These are phyloP conservation scores for Fusarium sp. DNA, from an alignment of 2,329 filamentous ascomycete species.

Conservation along the genomic window DNA sequence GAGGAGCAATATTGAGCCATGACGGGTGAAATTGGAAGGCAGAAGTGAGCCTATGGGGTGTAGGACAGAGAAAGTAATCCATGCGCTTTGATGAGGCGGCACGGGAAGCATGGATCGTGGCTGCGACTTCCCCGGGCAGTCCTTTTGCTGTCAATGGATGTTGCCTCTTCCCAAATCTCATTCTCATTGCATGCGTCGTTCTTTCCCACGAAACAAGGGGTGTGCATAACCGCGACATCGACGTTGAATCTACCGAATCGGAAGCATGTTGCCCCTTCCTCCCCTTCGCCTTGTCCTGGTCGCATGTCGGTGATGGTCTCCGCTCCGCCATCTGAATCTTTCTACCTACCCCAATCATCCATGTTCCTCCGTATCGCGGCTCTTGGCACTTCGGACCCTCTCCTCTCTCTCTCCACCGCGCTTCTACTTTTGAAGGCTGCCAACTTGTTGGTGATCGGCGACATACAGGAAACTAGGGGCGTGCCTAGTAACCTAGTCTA, in stretches of 20 bases:
- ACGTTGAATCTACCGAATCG: slow-evolving; percentile 21
- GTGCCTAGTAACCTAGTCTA: neutral
- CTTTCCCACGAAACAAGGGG: slow-evolving; percentile 31
- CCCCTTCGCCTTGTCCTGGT: slow-evolving; percentile 15
- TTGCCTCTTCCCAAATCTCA: slow-evolving; percentile 18
- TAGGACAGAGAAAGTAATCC: neutral
- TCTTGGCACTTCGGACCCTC: slow-evolving; percentile 33
- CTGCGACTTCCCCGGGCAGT: neutral
- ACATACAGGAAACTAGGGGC: slow-evolving; percentile 17
- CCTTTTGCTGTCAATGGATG: neutral
- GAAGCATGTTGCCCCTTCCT: slow-evolving; percentile 17
- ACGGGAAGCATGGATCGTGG: neutral
- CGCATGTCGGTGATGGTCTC: slow-evolving; percentile 17
- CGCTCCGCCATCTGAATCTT: slow-evolving; percentile 23
- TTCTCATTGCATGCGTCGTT: slow-evolving; percentile 8
- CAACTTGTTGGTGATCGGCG: slow-evolving; percentile 29
- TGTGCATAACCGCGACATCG: slow-evolving; percentile 27
- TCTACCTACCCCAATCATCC: slow-evolving; percentile 39
- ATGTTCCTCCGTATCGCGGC: slow-evolving; percentile 37
- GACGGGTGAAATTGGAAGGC: slow-evolving; percentile 2
- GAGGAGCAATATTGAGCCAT: neutral
- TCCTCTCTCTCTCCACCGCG: slow-evolving; percentile 29
- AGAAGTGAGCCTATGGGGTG: neutral
- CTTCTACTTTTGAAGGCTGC: neutral
- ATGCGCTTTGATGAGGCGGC: slow-evolving; percentile 1